Conservation (phyloP, 2,329 filamentous ascomycete species). For the Pseudogymnoascus pannorum region DNA sequence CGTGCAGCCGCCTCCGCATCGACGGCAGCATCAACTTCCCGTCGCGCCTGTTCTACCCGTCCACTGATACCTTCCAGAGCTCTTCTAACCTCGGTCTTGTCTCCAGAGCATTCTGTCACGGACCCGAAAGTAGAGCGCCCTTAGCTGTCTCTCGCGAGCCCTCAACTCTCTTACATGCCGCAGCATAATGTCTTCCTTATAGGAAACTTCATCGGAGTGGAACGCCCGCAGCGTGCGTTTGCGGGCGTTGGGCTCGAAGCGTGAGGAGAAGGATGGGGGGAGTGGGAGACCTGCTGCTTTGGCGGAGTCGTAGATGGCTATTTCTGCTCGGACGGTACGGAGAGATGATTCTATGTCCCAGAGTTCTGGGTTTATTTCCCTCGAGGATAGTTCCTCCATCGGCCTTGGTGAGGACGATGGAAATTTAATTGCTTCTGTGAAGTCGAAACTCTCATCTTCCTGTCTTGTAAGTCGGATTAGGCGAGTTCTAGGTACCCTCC, state of each 20-base stretch:
- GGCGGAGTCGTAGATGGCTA: not conserved
- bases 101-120: too few relatives aligned
- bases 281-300: not conserved
- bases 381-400: not conserved
- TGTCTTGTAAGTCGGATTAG: not conserved
- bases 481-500: not conserved
- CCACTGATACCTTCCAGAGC: not conserved
- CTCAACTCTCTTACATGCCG: not conserved
- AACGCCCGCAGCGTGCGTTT: not conserved
- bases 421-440: not conserved
- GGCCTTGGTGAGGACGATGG: not conserved
- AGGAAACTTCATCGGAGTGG: not conserved
- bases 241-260: not conserved
- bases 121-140: too few relatives aligned
- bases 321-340: not conserved
- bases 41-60: not conserved
- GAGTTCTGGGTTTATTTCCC: not conserved
- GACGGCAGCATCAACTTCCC: not conserved
- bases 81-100: too few relatives aligned
- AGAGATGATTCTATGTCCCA: not conserved
- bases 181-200: not conserved
- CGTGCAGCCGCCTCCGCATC: not conserved
- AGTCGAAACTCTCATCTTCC: not conserved
- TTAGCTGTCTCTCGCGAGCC: not conserved
- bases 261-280: not conserved